Evolutionary conservation across 1,284 basidiomycete species (phyloP).

Genomic region (Erythrobasidium hasegawianum): DNA sequence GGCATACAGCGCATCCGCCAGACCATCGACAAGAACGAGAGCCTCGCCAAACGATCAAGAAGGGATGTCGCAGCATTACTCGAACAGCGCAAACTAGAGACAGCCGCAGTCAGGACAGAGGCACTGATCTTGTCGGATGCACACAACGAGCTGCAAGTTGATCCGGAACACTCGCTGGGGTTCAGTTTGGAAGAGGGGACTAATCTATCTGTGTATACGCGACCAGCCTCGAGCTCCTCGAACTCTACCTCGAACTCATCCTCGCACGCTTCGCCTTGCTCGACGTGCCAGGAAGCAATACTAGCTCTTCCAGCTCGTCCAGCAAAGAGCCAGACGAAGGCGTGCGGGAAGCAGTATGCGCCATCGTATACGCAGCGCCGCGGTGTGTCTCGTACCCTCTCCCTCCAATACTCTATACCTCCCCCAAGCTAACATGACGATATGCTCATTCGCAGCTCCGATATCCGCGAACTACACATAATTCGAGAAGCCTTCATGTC

Average conservation of each 20-base stretch:
- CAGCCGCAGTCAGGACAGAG: conserved; percentile 55
- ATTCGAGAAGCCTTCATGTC: conserved; percentile 91
- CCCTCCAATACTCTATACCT: too few relatives aligned
- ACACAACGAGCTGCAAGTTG: conserved; percentile 65
- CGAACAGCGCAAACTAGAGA: conserved; percentile 74
- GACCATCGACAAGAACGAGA: conserved; percentile 32
- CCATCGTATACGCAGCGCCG: conserved; percentile 84
- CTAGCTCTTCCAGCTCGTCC: too few relatives aligned
- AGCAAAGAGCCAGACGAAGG: conserved; percentile 76
- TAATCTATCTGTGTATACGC: too few relatives aligned
- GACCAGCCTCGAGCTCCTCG: conserved; percentile 71
- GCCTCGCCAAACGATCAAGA: conserved; percentile 25
- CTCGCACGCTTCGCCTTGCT: conserved; percentile 86
- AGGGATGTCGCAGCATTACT: conserved; percentile 73
- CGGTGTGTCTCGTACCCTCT: conserved; percentile 55
- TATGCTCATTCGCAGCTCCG: conserved; percentile 38
- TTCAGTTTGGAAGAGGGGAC: too few relatives aligned
- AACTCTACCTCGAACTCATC: conserved; percentile 89
- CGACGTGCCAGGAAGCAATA: conserved; percentile 57
- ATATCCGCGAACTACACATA: conserved; percentile 71
- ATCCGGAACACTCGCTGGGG: too few relatives aligned
- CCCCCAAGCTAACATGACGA: background rate
- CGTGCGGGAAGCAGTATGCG: conserved; percentile 66
- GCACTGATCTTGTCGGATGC: conserved; percentile 80
- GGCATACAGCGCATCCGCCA: conserved; percentile 31